These are phyloP conservation scores for Amanita rubescens DNA, from an alignment of 768 basidiomycete species.

Conservation along the genomic window DNA sequence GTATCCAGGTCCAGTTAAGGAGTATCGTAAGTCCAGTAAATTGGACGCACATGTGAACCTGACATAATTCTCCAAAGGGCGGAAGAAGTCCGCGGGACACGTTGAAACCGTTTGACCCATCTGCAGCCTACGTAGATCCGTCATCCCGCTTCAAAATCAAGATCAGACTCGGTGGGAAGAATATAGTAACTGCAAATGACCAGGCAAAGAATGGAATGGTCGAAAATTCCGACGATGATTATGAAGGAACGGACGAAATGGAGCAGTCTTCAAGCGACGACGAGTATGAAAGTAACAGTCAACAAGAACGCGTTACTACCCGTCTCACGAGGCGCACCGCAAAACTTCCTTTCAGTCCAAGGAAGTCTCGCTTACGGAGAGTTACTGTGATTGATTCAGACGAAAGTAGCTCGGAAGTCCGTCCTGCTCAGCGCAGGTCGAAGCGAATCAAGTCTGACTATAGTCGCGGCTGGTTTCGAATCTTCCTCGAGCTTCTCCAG, in stretches of 20 bases:
- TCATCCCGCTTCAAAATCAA: constrained; percentile 42
- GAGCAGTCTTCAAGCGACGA: constrained; percentile 22
- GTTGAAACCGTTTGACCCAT: constrained; percentile 53
- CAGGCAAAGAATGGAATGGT: constrained; percentile 15
- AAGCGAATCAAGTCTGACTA: constrained; percentile 33
- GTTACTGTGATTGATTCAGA: constrained; percentile 29
- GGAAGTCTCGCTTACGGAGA: constrained; percentile 42
- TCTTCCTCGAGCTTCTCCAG: constrained; percentile 17
- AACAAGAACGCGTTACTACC: constrained; percentile 12
- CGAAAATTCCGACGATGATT: constrained; percentile 27
- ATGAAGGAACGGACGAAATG: constrained; percentile 15
- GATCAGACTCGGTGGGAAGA: constrained; percentile 24
- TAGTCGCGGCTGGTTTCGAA: constrained; percentile 29
- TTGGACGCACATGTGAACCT: constrained; percentile 6
- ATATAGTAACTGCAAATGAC: constrained; percentile 18
- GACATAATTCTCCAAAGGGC: constrained; percentile 29
- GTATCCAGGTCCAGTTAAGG: constrained; percentile 39
- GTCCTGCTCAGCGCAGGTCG: constrained; percentile 34
- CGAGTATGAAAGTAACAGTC: constrained; percentile 18
- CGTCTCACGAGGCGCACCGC: constrained; percentile 15
- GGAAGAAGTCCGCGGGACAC: constrained; percentile 34
- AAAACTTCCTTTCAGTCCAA: constrained; percentile 61
- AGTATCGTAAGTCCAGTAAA: constrained; percentile 41
- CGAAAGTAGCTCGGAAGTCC: constrained; percentile 19
- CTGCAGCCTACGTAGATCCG: constrained; percentile 49